Evolutionary conservation across 306 rosid genomes (phyloP).

Genomic region (Pyrus pyrifolia): DNA sequence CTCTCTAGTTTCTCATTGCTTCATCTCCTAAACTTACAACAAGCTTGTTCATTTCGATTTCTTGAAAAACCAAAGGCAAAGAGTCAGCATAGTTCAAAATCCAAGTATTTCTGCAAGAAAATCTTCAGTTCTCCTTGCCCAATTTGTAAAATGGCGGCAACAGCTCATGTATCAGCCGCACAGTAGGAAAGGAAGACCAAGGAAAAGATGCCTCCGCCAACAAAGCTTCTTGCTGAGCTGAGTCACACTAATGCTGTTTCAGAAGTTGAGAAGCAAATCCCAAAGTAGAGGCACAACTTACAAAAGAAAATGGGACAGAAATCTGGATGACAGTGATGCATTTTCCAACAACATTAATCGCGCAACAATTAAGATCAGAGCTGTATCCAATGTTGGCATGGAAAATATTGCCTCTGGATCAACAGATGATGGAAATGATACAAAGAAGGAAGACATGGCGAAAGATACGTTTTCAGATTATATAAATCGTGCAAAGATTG

Average conservation of each 20-base stretch:
- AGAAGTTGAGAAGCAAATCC: neutral
- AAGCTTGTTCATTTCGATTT: neutral
- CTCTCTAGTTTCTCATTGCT: neutral
- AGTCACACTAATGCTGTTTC: neutral
- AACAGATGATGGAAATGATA: neutral
- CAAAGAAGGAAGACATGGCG: neutral
- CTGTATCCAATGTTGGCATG: slow-evolving; percentile 1
- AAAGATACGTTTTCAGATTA: slow-evolving; percentile 6
- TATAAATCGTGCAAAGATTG: slow-evolving; percentile 6
- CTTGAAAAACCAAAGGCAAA: neutral
- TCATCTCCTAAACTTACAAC: neutral
- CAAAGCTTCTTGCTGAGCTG: neutral
- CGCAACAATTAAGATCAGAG: slow-evolving; percentile 8
- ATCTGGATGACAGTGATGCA: neutral
- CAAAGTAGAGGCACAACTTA: neutral
- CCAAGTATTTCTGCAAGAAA: slow-evolving; percentile 5
- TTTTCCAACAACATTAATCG: slow-evolving; percentile 18
- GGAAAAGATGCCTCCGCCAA: neutral
- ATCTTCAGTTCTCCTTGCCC: neutral
- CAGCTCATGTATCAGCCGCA: neutral
- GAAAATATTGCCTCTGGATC: neutral
- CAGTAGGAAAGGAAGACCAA: neutral
- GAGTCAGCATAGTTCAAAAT: neutral
- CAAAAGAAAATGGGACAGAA: neutral
- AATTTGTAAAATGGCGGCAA: neutral